Conservation (phyloP, 2,329 filamentous ascomycete genomes). For the Tolypocladium nubicola region DNA sequence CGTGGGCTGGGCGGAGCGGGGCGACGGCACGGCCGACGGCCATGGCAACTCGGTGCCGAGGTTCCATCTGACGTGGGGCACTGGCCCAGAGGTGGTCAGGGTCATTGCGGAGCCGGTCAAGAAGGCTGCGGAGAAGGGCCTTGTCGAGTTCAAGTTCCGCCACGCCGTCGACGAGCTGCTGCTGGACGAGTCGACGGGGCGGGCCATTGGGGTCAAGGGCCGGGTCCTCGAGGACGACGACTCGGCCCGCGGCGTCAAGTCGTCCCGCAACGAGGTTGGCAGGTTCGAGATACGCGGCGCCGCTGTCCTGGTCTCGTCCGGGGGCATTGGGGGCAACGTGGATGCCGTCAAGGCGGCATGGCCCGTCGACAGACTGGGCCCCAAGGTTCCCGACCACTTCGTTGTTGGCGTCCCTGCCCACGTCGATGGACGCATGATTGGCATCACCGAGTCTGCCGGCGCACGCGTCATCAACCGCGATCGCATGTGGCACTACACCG, state of each 20-base stretch:
- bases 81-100: slow-evolving; percentile 48
- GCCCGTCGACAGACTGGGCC: slow-evolving; percentile 46
- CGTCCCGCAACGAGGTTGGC: slow-evolving; percentile 35
- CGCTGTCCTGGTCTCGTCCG: slow-evolving; percentile 43
- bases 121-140: slow-evolving; percentile 38
- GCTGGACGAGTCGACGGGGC: slow-evolving; percentile 36
- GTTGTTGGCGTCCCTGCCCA: slow-evolving; percentile 52
- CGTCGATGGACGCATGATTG: slow-evolving; percentile 55
- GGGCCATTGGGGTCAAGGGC: slow-evolving; percentile 42
- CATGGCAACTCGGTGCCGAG: slow-evolving; percentile 53
- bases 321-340: slow-evolving; percentile 52
- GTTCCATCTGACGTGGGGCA: slow-evolving; percentile 54
- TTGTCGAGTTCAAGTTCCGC: slow-evolving; percentile 44
- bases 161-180: slow-evolving; percentile 48
- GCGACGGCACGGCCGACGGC: slow-evolving; percentile 41
- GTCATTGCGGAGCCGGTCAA: slow-evolving; percentile 46
- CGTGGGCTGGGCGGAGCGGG: slow-evolving; percentile 52
- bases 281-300: slow-evolving; percentile 43
- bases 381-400: slow-evolving; percentile 43
- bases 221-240: slow-evolving; percentile 40
- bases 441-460: slow-evolving; percentile 40
- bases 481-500: slow-evolving; percentile 58
- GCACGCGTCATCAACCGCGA: slow-evolving; percentile 49
- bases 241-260: slow-evolving; percentile 38
- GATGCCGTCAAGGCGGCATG: slow-evolving; percentile 47